phyloP scores from a whole-genome alignment of 208 protist genomes.

The Trypanosomatidae sp. region DNA sequence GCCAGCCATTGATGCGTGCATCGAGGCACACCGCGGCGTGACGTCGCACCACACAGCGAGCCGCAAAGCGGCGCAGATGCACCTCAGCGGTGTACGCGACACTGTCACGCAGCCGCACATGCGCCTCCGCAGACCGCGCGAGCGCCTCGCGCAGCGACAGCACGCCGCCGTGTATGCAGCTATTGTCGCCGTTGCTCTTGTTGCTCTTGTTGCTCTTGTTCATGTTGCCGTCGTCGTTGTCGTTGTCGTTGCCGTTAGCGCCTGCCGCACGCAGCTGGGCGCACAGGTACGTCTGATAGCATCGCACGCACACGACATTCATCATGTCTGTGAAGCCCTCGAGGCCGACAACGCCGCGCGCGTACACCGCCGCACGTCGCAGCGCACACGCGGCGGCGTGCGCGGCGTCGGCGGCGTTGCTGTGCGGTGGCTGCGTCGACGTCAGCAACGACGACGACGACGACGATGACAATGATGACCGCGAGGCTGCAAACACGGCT shows the following conservation, averaged over 20 bases:
- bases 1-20: conserved; percentile 41
- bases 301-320: conserved; percentile 71
- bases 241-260: too few species aligned
- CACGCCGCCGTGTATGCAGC: too few species aligned
- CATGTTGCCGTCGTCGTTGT: too few species aligned
- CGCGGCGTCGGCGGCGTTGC: too few species aligned
- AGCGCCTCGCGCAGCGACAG: conserved; percentile 22
- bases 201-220: too few species aligned
- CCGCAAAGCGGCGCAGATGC: conserved; percentile 52
- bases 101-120: conserved; percentile 36
- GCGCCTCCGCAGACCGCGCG: conserved; percentile 50
- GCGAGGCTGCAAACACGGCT: too few species aligned
- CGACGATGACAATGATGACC: too few species aligned
- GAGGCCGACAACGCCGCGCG: conserved; percentile 27
- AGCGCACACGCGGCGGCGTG: too few species aligned
- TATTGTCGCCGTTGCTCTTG: too few species aligned
- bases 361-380: too few species aligned
- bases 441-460: too few species aligned
- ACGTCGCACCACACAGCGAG: conserved; percentile 26
- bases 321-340: conserved; percentile 76
- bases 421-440: too few species aligned
- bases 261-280: conserved; percentile 11
- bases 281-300: conserved; percentile 49
- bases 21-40: conserved; percentile 34
- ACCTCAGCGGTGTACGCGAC: conserved; percentile 40